phyloP scores from a whole-genome alignment of 2,329 filamentous ascomycete species.

The Emericellopsis atlantica region DNA sequence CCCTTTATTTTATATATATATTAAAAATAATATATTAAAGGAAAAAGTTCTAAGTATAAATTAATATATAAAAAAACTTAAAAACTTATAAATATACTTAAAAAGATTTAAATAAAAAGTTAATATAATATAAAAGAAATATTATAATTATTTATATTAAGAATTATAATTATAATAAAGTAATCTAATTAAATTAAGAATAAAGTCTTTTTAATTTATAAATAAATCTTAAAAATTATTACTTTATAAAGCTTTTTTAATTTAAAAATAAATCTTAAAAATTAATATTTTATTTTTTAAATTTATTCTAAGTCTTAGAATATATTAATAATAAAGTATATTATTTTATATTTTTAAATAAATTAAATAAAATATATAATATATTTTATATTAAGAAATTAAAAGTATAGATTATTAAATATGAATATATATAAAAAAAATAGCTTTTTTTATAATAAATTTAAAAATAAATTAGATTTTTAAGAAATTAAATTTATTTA shows the following conservation, averaged over 20 bases:
- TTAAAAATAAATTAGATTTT: not conserved
- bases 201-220: not conserved
- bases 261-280: not conserved
- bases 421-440: not conserved
- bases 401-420: not conserved
- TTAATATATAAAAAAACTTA: not conserved
- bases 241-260: not conserved
- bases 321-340: not conserved
- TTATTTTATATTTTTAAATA: not conserved
- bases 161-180: no score
- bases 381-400: not conserved
- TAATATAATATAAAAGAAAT: no score
- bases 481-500: not conserved
- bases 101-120: no score
- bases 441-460: not conserved
- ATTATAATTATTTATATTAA: no score
- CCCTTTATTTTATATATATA: no score
- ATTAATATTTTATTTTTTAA: not conserved
- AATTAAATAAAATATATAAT: not conserved
- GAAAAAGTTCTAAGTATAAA: not conserved
- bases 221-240: not conserved
- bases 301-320: not conserved
- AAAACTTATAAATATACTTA: no score
- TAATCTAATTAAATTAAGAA: constrained; percentile 1
- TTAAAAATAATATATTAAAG: no score